Evolutionary conservation across 2,329 filamentous ascomycete species (phyloP), one percentile per base, ranked within the genome.

Genomic region (Cercospora beticola): DNA sequence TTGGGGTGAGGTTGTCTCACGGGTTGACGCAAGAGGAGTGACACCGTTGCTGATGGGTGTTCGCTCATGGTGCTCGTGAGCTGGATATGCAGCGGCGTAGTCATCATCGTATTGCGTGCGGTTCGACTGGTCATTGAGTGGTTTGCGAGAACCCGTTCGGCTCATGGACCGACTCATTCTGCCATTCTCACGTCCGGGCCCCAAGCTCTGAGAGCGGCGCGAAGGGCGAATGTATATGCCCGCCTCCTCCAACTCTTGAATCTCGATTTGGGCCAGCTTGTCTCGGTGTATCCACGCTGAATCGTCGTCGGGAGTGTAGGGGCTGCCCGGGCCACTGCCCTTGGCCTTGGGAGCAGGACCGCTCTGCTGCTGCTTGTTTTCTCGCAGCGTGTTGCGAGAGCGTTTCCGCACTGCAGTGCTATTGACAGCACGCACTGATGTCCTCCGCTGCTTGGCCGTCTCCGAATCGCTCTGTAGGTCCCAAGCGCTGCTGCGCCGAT

Each of bases 251-350:
- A 95, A 85, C 80, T 95, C 92, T 76, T 89, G 86, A 73, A 84
- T 94, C 80, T 95, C 92, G 73, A 94, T 95, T 76, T 87, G 88
- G 65, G 91, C 92, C 70, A 95, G 82, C 81, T 94, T 94, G 80
- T 95, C 92, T 66, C 92, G 85, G 76, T 95, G 92, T 74, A 95
- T 94, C 92, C 92, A 95, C 79, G 92, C 90, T 33, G 89, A 91
- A 69, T 88, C 85, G 69, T 90, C 89, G 10, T 43, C 49, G 14
- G 30, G 30, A 16, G 62, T 31, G 21, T 58, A 64, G n/a, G 62
- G n/a, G 30, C 18, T 40, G 49, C 62, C 52, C 5, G 54, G 26
- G 23, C n/a, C 54, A 36, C 49, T 57, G 16, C 63, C 40, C 18
- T 58, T 43, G 40, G 64, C 46, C 26, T 57, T 60, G 2, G 46